Percentiles rank a stretch among this genome's conserved stretches.
These are phyloP conservation scores for Colletotrichum musae DNA, from an alignment of 2,329 filamentous ascomycete genomes.

Conservation along the genomic window DNA sequence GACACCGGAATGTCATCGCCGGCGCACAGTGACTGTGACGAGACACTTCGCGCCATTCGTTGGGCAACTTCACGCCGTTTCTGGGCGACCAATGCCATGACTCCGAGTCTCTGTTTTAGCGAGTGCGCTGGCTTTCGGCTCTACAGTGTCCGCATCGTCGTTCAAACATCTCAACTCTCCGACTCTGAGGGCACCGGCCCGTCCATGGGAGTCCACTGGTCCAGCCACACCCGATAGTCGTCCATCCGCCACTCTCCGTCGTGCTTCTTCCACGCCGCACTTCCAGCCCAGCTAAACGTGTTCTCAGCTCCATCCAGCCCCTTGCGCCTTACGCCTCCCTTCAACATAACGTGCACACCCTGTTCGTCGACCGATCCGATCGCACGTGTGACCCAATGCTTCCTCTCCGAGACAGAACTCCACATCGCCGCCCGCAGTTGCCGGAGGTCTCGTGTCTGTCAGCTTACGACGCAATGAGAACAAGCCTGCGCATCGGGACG, in stretches of 20 bases:
- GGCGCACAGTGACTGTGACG: slow-evolving; percentile 22
- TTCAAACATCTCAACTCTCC: slow-evolving; percentile 21
- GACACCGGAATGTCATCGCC: slow-evolving; percentile 23
- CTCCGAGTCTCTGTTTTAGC: slow-evolving; percentile 4
- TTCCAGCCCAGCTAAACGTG: slow-evolving; percentile 39
- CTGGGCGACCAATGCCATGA: slow-evolving; percentile 8
- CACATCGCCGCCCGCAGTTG: slow-evolving; percentile 36
- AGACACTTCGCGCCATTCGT: slow-evolving; percentile 4
- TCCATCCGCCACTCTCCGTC: slow-evolving; percentile 40
- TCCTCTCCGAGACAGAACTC: slow-evolving; percentile 34
- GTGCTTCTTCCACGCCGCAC: slow-evolving; percentile 38
- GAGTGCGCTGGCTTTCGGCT: not conserved
- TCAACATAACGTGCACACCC: slow-evolving; percentile 39
- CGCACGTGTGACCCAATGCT: slow-evolving; percentile 40
- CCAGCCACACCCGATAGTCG: slow-evolving; percentile 39
- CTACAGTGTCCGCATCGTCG: not conserved
- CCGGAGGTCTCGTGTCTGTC: slow-evolving; percentile 31
- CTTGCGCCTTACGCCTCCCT: slow-evolving; percentile 32
- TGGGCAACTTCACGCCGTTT: not conserved
- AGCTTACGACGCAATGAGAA: slow-evolving; percentile 11
- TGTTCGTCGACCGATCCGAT: slow-evolving; percentile 30
- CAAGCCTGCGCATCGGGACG: not conserved
- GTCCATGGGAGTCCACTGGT: slow-evolving; percentile 35
- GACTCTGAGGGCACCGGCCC: slow-evolving; percentile 31
- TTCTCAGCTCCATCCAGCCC: slow-evolving; percentile 28